phyloP scores from a whole-genome alignment of 192 early-diverging fungal species.

The Coemansia sp. region DNA sequence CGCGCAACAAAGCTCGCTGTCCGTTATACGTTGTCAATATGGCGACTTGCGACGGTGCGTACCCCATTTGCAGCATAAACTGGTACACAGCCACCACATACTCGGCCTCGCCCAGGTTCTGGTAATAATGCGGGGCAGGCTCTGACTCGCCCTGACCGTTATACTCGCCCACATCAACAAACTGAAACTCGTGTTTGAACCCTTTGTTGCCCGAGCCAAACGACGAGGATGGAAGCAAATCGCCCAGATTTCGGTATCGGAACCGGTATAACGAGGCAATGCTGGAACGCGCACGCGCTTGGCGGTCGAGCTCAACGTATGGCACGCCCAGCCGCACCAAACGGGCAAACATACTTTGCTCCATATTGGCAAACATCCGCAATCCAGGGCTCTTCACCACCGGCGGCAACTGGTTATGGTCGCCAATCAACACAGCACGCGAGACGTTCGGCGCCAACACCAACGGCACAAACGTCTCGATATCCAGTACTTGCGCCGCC shows the following conservation, averaged over 20 bases:
- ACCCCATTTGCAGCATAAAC: constrained; percentile 94
- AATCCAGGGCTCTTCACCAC: constrained; percentile 89
- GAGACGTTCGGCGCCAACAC: constrained; percentile 67
- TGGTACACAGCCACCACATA: constrained; percentile 93
- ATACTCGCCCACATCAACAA: constrained; percentile 80
- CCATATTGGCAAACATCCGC: constrained; percentile 86
- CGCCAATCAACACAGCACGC: constrained; percentile 94
- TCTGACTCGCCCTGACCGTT: constrained; percentile 75
- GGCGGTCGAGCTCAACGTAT: constrained; percentile 75
- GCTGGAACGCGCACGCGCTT: constrained; percentile 78
- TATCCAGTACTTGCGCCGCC: constrained; percentile 90
- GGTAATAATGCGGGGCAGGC: constrained; percentile 84
- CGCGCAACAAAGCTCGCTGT: constrained; percentile 87
- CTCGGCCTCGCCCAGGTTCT: constrained; percentile 98
- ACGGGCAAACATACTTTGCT: constrained; percentile 91
- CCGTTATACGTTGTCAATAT: constrained; percentile 98
- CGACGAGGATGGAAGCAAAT: constrained; percentile 58
- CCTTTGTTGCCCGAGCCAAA: constrained; percentile 77
- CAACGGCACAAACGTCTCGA: constrained; percentile 93
- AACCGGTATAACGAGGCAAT: constrained; percentile 85
- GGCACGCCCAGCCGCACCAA: constrained; percentile 94
- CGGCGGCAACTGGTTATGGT: constrained; percentile 96
- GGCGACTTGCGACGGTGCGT: constrained; percentile 83
- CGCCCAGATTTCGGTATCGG: constrained; percentile 73
- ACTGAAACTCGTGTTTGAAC: constrained; percentile 83